These are phyloP conservation scores for Myriosclerotinia duriaeana DNA, from an alignment of 2,329 filamentous ascomycete genomes.

Conservation along the genomic window DNA sequence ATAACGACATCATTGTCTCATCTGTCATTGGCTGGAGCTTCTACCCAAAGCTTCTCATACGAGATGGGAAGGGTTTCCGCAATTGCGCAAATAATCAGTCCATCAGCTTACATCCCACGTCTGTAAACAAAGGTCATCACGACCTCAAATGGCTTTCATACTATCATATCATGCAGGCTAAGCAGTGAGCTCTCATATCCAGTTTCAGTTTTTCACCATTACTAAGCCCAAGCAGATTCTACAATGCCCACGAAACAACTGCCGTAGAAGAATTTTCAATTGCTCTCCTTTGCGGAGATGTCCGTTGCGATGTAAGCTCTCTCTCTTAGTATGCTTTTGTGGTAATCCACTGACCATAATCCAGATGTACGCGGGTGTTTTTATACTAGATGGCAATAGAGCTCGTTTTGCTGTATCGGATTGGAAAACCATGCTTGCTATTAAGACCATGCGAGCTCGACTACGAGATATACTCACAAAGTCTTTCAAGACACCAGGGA, in stretches of 20 bases:
- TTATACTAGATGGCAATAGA: constrained; percentile 84
- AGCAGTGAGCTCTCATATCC: constrained; percentile 55
- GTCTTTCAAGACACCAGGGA: constrained; percentile 67
- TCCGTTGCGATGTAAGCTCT: constrained; percentile 71
- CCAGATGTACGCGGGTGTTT: constrained; percentile 80
- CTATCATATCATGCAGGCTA: constrained; percentile 96
- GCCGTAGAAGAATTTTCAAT: constrained; percentile 79
- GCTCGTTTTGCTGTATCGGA: constrained; percentile 79
- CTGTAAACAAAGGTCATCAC: constrained; percentile 74
- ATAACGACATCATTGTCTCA: constrained; percentile 75
- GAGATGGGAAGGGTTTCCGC: constrained; percentile 82
- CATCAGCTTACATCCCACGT: constrained; percentile 82
- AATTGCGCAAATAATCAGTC: constrained; percentile 92
- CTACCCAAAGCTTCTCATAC: constrained; percentile 86
- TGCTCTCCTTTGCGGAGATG: constrained; percentile 81
- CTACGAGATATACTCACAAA: constrained; percentile 73
- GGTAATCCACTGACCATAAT: constrained; percentile 26
- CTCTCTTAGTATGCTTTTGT: constrained; percentile 16
- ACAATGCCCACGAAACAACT: constrained; percentile 88
- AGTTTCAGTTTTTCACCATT: background rate
- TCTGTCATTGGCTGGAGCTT: constrained; percentile 92
- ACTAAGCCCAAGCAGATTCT: constrained; percentile 53
- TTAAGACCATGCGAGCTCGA: constrained; percentile 74
- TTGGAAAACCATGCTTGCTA: constrained; percentile 87
- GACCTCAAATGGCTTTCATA: constrained; percentile 84